A percentile compares a stretch with the other conserved stretches of the same genome.
These are phyloP conservation scores for Neocatenulostroma microsporum DNA, from an alignment of 2,329 filamentous ascomycete genomes.

Conservation along the genomic window DNA sequence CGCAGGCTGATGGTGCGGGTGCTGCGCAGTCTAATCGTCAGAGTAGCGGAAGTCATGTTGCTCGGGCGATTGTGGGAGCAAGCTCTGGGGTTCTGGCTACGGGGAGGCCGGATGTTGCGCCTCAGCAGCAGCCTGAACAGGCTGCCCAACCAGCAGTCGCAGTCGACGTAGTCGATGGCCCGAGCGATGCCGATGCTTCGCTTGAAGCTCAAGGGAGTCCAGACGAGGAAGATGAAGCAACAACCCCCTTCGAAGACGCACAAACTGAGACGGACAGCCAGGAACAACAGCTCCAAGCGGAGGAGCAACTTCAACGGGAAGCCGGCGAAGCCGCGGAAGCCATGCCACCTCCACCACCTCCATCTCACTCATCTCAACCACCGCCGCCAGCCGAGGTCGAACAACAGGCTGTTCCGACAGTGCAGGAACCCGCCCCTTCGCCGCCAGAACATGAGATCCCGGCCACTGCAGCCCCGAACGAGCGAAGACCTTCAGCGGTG, in stretches of 20 bases:
- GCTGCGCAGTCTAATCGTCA: background rate
- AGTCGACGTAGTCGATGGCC: too few species aligned
- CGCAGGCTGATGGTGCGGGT: background rate
- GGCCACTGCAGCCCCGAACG: too few species aligned
- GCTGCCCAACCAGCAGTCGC: background rate
- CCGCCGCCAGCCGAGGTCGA: background rate
- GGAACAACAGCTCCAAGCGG: conserved; percentile 2
- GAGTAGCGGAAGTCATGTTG: conserved; percentile 1
- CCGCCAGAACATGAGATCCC: too few species aligned
- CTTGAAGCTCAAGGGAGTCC: too few species aligned
- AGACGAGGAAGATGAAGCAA: conserved; percentile 3
- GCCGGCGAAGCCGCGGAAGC: too few species aligned
- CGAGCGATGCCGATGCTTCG: too few species aligned
- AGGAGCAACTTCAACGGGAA: conserved; percentile 5
- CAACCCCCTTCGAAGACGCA: conserved; percentile 10
- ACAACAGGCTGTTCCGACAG: background rate
- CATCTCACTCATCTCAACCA: too few species aligned
- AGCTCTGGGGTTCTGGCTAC: conserved; percentile 2
- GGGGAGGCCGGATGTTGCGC: conserved; percentile 2
- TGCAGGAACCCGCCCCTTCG: background rate
- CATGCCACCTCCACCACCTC: too few species aligned
- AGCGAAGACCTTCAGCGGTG: conserved; percentile 15
- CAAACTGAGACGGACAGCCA: background rate
- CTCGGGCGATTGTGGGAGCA: conserved; percentile 2
- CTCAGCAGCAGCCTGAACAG: background rate